Conservation (phyloP, 208 protist species). For the Strigomonas culicis region DNA sequence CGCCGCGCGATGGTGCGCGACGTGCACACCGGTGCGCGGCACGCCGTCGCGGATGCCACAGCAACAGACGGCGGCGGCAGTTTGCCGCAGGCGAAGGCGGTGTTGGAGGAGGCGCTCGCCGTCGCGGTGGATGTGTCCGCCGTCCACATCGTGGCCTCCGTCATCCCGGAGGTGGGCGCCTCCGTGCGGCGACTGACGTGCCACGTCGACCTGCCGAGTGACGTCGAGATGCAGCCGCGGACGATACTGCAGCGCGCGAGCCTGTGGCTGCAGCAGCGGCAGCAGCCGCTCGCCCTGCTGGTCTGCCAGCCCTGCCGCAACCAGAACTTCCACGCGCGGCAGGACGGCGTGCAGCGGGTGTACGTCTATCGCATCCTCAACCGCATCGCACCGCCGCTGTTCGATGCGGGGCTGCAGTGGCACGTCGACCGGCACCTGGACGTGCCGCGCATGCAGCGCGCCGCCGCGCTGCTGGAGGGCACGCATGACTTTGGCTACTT, state of each 20-base stretch:
- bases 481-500: constrained; percentile 86
- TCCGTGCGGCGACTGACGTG: constrained; percentile 78
- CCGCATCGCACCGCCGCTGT: constrained; percentile 81
- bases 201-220: constrained; percentile 78
- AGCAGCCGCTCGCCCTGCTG: constrained; percentile 74
- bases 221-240: constrained; percentile 76
- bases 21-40: background rate
- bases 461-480: constrained; percentile 61
- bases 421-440: constrained; percentile 86
- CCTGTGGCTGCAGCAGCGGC: constrained; percentile 73
- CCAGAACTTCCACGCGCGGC: constrained; percentile 86
- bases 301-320: constrained; percentile 67
- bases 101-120: constrained; percentile 80
- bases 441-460: constrained; percentile 75
- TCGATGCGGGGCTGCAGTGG: constrained; percentile 84
- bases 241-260: constrained; percentile 85
- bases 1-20: constrained; percentile 10
- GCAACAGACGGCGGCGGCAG: constrained; percentile 3
- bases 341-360: constrained; percentile 62
- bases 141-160: constrained; percentile 54
- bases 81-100: constrained; percentile 27
- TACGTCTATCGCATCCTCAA: constrained; percentile 92
- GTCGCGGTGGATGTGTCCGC: constrained; percentile 67
- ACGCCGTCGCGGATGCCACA: constrained; percentile 12
- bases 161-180: constrained; percentile 75